A percentile compares a stretch with the other conserved stretches of the same genome.
Evolutionary conservation across 345 rosid genomes (phyloP).

Genomic region (Populus ilicifolia): DNA sequence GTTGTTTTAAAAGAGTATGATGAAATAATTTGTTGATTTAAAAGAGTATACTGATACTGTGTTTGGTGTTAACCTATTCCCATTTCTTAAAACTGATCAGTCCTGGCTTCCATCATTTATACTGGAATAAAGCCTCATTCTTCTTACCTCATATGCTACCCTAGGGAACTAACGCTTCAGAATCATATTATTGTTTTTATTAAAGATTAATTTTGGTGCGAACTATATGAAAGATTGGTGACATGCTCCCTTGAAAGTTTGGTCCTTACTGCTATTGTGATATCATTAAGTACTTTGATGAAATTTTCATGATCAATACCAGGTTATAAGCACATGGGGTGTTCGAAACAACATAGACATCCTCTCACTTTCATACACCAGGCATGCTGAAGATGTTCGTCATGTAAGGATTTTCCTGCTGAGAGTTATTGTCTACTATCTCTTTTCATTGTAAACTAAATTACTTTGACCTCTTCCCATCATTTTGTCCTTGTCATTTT

Average conservation of each 20-base stretch:
- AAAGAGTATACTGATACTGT: neutral
- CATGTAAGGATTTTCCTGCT: conserved; percentile 36
- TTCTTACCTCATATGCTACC: neutral
- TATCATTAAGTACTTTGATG: neutral
- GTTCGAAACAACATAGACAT: conserved; percentile 56
- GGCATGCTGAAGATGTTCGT: conserved; percentile 67
- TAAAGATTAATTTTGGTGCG: neutral
- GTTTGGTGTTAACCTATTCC: neutral
- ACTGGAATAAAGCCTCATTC: neutral
- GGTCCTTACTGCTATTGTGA: neutral
- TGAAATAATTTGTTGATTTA: neutral
- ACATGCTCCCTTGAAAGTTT: neutral
- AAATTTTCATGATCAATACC: conserved; percentile 14
- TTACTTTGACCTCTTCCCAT: conserved; percentile 2
- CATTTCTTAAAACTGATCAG: neutral
- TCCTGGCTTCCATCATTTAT: neutral
- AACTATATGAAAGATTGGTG: neutral
- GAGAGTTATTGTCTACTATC: conserved; percentile 4
- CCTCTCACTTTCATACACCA: conserved; percentile 58
- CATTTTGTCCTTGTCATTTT: neutral
- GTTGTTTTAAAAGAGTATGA: neutral
- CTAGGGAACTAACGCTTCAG: neutral
- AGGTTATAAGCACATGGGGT: conserved; percentile 78
- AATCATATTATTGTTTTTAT: neutral
- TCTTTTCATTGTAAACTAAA: neutral